Evolutionary conservation across 768 basidiomycete genomes (phyloP), one percentile per base, ranked within the genome.

Genomic region (Rhizopogon sp.): DNA sequence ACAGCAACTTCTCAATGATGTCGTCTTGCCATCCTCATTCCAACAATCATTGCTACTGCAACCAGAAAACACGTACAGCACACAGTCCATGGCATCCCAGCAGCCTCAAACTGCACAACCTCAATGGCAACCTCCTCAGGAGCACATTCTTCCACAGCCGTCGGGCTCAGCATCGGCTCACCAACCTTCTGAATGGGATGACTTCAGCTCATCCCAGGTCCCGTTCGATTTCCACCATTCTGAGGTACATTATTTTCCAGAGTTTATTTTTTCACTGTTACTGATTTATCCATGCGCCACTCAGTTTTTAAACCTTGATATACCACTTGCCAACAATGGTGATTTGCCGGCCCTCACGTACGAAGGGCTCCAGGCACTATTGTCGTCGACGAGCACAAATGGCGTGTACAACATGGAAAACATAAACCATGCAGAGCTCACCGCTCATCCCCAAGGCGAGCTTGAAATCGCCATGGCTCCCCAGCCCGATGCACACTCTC

Each of bases 331-430:
- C 43, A 56, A 62, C 16, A 20, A 33, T 20, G 39, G 8, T 5
- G 3, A 56, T 1, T 4, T 46, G 3, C 9, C 33, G 25, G 42
- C 29, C 22, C 52, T 67, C 16, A 42, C 56, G 8, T 50, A 49
- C 50, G 66, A 70, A 6, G 58, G 67, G 8, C 54, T 73, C 40
- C 66, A 67, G 29, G 67, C 68, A 5, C 58, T 72, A 28, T 43
- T 76, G 20, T 64, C 70, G 9, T 58, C 60, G 7, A 70, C 72
- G 2, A 61, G 61, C 7, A 66, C 72, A 57, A 69, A 67, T 5
- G 66, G 66, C 17, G 58, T 76, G 29, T 80, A 74, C 60, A 65
- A 69, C 50, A 56, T 77, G 17, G 52, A 65, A 1, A 65, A 69
- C 28, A 64, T 76, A 46, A 67, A 73, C 54, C 47, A 68, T 2